Conservation (phyloP, 116 monocot species). For the Zostera marina region DNA sequence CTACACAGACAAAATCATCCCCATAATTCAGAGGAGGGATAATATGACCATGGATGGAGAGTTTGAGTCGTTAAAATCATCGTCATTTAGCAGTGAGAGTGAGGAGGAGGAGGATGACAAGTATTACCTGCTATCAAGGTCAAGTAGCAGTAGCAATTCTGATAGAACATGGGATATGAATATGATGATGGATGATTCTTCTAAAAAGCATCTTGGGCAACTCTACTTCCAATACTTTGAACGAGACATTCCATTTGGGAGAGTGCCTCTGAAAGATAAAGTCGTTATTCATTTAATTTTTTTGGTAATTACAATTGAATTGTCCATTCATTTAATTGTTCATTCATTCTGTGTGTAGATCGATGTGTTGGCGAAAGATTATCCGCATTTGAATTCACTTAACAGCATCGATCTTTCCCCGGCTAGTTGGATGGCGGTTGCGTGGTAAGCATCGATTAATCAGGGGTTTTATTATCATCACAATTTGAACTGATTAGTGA, state of each 20-base stretch:
- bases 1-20: constrained; percentile 36
- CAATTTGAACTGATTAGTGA: background rate
- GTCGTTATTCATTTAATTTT: constrained; percentile 8
- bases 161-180: constrained; percentile 8
- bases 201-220: constrained; percentile 22
- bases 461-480: background rate
- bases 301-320: background rate
- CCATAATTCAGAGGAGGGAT: constrained; percentile 9
- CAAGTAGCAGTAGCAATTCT: constrained; percentile 17
- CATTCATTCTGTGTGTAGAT: constrained; percentile 18
- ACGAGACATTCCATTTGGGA: constrained; percentile 22
- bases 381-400: constrained; percentile 42
- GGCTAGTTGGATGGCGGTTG: constrained; percentile 73
- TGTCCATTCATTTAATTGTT: background rate
- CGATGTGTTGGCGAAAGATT: constrained; percentile 25
- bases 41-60: constrained; percentile 15
- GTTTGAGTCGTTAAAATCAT: constrained; percentile 30
- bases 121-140: constrained; percentile 41
- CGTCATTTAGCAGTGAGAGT: constrained; percentile 64
- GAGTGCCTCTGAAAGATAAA: constrained; percentile 45
- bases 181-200: background rate
- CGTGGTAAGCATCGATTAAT: constrained; percentile 31
- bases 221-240: constrained; percentile 61
- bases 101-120: constrained; percentile 29
- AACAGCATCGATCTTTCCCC: constrained; percentile 59